Evolutionary conservation across 345 rosid genomes (phyloP), one percentile per base, ranked within the genome.

Genomic region (Excoecaria agallocha): DNA sequence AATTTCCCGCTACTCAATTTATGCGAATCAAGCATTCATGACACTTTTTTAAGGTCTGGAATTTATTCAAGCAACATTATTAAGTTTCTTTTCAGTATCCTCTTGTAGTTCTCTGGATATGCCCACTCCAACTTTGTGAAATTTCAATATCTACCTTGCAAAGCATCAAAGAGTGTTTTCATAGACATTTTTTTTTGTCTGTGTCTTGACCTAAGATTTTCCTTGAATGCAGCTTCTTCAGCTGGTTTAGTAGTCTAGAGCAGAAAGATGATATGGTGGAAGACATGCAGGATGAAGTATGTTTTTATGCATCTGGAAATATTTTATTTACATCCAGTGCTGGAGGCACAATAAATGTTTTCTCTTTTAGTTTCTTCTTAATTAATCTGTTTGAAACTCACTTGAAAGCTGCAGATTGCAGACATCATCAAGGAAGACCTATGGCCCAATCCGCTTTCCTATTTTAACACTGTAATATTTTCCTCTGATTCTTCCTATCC

Each of bases 341-440:
- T 51, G 13, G 30, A 3, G 22, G 5, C 39, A 50, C 1, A 22
- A 41, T 8, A 46, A 8, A 6, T 41, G 12, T 13, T 66, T 51
- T 46, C 49, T 64, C 12, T 62, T 61, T 37, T 19, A 17, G n/a
- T 56, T 70, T 52, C 43, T 48, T 59, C 35, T 19, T 37, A 19
- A 59, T 45, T 11, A 61, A 71, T 54, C 64, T 70, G 66, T 30
- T 56, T 12, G 58, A 17, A 48, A 67, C 17, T 46, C 39, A 76
- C 54, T 56, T 58, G 68, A 35, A 57, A 59, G 15, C 16, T 80
- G 80, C 94, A 94, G 98, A 80, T 94, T 56, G 97, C 98, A 2
- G 98, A 92, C 78, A 86, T 94, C 20, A 92, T 94, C 76, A 94
- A 91, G 87, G 98, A 92, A 81, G 98, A 94, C 74, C 68, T 94